A percentile compares a stretch with the other conserved stretches of the same genome.
Conservation (phyloP, 2,329 filamentous ascomycete species). For the Triangularia verruculosa region DNA sequence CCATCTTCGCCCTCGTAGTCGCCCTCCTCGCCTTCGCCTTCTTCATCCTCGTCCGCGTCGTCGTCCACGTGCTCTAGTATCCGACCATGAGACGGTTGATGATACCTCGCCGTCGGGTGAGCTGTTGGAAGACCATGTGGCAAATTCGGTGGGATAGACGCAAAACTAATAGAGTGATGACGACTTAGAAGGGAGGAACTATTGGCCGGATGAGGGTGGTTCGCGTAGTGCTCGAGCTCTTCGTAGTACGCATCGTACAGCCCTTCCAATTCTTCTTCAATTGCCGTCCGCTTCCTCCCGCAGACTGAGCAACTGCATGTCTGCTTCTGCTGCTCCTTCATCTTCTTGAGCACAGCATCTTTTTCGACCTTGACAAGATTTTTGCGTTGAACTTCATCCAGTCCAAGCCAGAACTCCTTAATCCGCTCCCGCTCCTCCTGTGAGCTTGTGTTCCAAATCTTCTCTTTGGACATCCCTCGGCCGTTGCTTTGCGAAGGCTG, state of each 20-base stretch:
- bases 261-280: conserved; percentile 96
- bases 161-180: conserved; percentile 59
- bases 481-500: conserved; percentile 30
- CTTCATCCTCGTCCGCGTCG: conserved; percentile 54
- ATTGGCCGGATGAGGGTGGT: conserved; percentile 69
- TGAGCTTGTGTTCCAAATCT: conserved; percentile 96
- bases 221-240: conserved; percentile 95
- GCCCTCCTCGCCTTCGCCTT: conserved; percentile 33
- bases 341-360: conserved; percentile 94
- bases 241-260: conserved; percentile 98
- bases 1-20: conserved; percentile 48
- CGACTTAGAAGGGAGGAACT: conserved; percentile 67
- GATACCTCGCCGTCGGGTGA: too few species aligned
- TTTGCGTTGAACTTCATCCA: conserved; percentile 92
- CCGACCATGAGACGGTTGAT: conserved; percentile 68
- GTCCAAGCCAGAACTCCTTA: conserved; percentile 94
- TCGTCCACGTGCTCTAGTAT: conserved; percentile 65
- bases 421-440: conserved; percentile 95
- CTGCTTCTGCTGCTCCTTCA: conserved; percentile 99
- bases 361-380: conserved; percentile 97
- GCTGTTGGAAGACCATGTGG: not conserved
- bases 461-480: conserved; percentile 63
- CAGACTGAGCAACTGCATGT: conserved; percentile 98
- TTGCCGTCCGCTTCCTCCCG: conserved; percentile 90
- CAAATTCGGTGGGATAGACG: conserved; percentile 34